Evolutionary conservation across 2,329 filamentous ascomycete genomes (phyloP).

Genomic region (Verticillium nonalfalfae): DNA sequence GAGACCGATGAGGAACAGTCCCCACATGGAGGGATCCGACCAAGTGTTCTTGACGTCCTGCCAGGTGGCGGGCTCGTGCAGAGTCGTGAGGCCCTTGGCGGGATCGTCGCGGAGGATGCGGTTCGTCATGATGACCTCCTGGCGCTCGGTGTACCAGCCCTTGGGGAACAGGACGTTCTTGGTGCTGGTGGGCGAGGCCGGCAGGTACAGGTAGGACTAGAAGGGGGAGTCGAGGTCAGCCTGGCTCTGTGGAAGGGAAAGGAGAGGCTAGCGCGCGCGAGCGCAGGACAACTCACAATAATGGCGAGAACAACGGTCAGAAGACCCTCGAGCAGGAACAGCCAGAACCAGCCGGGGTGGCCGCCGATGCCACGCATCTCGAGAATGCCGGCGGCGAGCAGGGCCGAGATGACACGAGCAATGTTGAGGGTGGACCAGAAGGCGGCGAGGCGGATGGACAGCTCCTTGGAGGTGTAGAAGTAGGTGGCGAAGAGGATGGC

Average conservation of each 20-base stretch:
- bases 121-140: slow-evolving; percentile 67
- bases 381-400: slow-evolving; percentile 38
- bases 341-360: slow-evolving; percentile 49
- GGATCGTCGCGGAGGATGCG: slow-evolving; percentile 47
- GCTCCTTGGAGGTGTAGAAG: slow-evolving; percentile 64
- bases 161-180: slow-evolving; percentile 53
- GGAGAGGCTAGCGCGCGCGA: not conserved
- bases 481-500: slow-evolving; percentile 63
- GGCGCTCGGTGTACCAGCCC: slow-evolving; percentile 59
- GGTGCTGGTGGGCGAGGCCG: slow-evolving; percentile 59
- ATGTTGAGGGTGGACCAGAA: slow-evolving; percentile 56
- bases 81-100: slow-evolving; percentile 41
- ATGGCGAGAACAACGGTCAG: slow-evolving; percentile 46
- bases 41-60: slow-evolving; percentile 36
- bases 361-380: slow-evolving; percentile 42
- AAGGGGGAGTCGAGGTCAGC: too few species aligned
- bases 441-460: slow-evolving; percentile 59
- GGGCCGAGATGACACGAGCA: slow-evolving; percentile 38
- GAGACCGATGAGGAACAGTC: slow-evolving; percentile 41
- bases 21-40: slow-evolving; percentile 41
- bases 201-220: slow-evolving; percentile 51
- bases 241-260: not conserved
- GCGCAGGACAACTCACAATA: slow-evolving; percentile 18
- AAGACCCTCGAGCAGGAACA: slow-evolving; percentile 34
- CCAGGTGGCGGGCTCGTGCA: slow-evolving; percentile 34